A percentile compares a stretch with the other conserved stretches of the same genome.
Evolutionary conservation across 805 yeast genomes (phyloP).

Genomic region (Cyberlindnera bimundalis): DNA sequence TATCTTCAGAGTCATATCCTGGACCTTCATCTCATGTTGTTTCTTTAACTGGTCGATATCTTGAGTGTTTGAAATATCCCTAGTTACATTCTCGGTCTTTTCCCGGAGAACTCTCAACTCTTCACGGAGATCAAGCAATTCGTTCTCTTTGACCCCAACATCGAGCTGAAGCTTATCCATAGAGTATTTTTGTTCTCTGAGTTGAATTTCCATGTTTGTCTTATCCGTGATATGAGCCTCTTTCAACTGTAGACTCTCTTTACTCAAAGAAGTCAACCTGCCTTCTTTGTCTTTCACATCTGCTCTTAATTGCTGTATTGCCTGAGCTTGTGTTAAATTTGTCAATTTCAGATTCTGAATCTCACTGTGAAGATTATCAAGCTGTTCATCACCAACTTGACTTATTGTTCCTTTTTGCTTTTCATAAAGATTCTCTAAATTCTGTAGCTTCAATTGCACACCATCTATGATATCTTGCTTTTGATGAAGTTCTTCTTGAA

Average conservation of each 20-base stretch:
- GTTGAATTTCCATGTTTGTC: slow-evolving; percentile 8
- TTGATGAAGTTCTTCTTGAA: slow-evolving; percentile 29
- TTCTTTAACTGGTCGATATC: slow-evolving; percentile 5
- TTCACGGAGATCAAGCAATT: slow-evolving; percentile 4
- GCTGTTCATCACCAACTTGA: slow-evolving; percentile 29
- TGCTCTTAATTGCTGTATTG: slow-evolving; percentile 27
- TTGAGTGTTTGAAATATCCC: neutral
- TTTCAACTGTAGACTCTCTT: slow-evolving; percentile 30
- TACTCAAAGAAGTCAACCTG: slow-evolving; percentile 12
- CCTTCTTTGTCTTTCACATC: slow-evolving; percentile 17
- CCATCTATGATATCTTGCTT: slow-evolving; percentile 24
- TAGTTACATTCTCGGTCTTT: slow-evolving; percentile 1
- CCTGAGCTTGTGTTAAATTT: slow-evolving; percentile 27
- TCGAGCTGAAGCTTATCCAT: slow-evolving; percentile 5
- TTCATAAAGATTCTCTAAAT: slow-evolving; percentile 14
- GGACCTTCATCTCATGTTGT: slow-evolving; percentile 5
- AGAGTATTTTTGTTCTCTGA: slow-evolving; percentile 6
- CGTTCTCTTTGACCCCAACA: slow-evolving; percentile 12
- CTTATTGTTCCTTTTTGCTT: slow-evolving; percentile 20
- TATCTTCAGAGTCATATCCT: slow-evolving; percentile 8
- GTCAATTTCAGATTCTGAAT: slow-evolving; percentile 31
- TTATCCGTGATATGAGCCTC: slow-evolving; percentile 20
- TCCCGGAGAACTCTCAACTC: slow-evolving; percentile 4
- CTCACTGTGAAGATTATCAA: slow-evolving; percentile 31
- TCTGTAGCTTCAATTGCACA: slow-evolving; percentile 25